Evolutionary conservation across 208 protist species (phyloP), one percentile per base, ranked within the genome.

Genomic region (Leishmania lainsoni): DNA sequence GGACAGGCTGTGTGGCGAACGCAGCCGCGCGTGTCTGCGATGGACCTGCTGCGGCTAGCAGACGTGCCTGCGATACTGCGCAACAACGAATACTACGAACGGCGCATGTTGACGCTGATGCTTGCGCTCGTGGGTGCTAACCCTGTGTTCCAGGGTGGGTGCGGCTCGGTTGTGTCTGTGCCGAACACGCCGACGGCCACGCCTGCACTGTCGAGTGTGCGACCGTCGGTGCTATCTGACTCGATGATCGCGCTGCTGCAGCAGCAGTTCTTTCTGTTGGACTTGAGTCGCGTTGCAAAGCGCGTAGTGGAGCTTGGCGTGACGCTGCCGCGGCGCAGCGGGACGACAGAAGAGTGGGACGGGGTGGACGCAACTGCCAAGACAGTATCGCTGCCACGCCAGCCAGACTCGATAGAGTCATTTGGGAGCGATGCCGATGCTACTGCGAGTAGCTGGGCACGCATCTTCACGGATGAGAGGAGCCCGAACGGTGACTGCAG

Each of bases 21-120:
- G 26, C 71, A 82, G 73, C 79, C 81, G 2, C 86, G 89, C 48
- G 81, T 87, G 35, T 92, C 89, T 45, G 89, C 87, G 17, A 83
- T 82, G 66, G 83, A 86, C 22, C 75, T 93, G 61, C 84, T 86
- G 79, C 61, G 73, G 39, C 10, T 81, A n/a, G 78, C 89, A 35
- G 76, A 89, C 71, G 78, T 87, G 17, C 39, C 74, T 6, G 71
- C 80, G 2, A 16, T 86, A 39, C 71, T 86, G 72, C 61, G 66
- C 20, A 79, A 83, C 80, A 84, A 78, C 63, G 86, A 87, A 63
- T 75, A 66, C 48, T 87, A 84, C 79, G 82, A 89, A 74, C 81
- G 81, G 17, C 83, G 82, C 61, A 85, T 84, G 69, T 72, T 88
- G 54, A 80, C 81, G 74, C 39, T 81, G 54, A 80, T 69, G 52